These are phyloP conservation scores for Rehmannia glutinosa DNA, from an alignment of 257 asterid species.

Conservation along the genomic window DNA sequence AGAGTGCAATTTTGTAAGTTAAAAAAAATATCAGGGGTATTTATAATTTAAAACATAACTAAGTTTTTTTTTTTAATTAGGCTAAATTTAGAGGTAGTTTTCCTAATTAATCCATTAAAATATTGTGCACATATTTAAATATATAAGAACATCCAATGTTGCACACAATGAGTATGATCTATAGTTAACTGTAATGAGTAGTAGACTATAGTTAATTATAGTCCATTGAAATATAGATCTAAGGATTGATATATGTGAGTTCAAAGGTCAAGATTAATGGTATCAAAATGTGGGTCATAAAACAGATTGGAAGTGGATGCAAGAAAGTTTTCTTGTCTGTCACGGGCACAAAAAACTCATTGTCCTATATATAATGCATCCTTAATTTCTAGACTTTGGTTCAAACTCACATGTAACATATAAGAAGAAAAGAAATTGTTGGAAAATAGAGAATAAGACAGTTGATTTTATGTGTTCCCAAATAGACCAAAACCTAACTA, in stretches of 20 bases:
- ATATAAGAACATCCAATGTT: too few relatives aligned
- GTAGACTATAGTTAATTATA: too few relatives aligned
- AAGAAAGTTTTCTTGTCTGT: constrained; percentile 36
- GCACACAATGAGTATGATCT: too few relatives aligned
- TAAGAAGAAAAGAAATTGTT: not conserved
- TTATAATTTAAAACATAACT: too few relatives aligned
- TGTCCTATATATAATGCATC: not conserved
- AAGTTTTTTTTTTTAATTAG: too few relatives aligned
- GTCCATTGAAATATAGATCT: too few relatives aligned
- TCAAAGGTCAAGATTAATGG: not conserved
- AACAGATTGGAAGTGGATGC: constrained; percentile 9
- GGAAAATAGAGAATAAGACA: constrained; percentile 17
- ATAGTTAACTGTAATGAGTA: not conserved
- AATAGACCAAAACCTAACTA: constrained; percentile 28
- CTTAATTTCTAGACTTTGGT: constrained; percentile 5
- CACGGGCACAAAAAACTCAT: constrained; percentile 39
- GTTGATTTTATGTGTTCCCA: constrained; percentile 3
- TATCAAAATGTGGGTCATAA: constrained; percentile 26
- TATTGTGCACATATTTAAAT: too few relatives aligned
- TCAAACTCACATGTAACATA: constrained; percentile 30
- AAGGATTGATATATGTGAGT: not conserved
- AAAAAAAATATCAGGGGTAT: too few relatives aligned
- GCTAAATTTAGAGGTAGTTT: too few relatives aligned
- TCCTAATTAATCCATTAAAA: too few relatives aligned
- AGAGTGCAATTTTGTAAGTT: too few relatives aligned